Evolutionary conservation across 495 filamentous ascomycete genomes (phyloP).

Genomic region (Penicillium coffeae): DNA sequence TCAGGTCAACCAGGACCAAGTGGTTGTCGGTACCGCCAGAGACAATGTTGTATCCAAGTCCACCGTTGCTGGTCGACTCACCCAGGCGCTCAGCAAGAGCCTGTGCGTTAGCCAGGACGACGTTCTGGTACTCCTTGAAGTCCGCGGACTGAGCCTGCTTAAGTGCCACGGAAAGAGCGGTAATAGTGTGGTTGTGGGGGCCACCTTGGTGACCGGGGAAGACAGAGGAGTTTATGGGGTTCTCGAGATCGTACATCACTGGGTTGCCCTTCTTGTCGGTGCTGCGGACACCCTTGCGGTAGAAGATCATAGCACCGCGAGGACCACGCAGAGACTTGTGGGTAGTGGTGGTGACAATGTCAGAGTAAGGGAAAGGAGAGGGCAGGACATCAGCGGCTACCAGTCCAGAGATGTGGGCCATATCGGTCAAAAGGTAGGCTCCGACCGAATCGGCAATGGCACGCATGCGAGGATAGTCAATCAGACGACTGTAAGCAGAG

Average conservation of each 20-base stretch:
- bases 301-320: constrained; percentile 97
- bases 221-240: constrained; percentile 91
- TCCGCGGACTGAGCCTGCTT: constrained; percentile 88
- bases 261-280: constrained; percentile 83
- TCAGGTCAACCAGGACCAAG: constrained; percentile 90
- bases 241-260: constrained; percentile 86
- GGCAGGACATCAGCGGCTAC: constrained; percentile 88
- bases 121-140: constrained; percentile 84
- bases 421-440: constrained; percentile 89
- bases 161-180: constrained; percentile 86
- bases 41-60: constrained; percentile 85
- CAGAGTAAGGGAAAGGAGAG: constrained; percentile 81
- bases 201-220: constrained; percentile 99
- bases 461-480: constrained; percentile 88
- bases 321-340: constrained; percentile 96
- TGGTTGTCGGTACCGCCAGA: constrained; percentile 96
- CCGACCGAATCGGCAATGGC: constrained; percentile 84
- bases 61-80: constrained; percentile 65
- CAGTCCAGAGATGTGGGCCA: constrained; percentile 96
- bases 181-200: constrained; percentile 98
- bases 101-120: constrained; percentile 82
- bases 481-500: constrained; percentile 89
- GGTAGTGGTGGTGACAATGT: constrained; percentile 96
- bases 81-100: constrained; percentile 75
- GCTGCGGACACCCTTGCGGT: constrained; percentile 81